Conservation (phyloP, 2,329 filamentous ascomycete species). For the Botrytis hyacinthi region DNA sequence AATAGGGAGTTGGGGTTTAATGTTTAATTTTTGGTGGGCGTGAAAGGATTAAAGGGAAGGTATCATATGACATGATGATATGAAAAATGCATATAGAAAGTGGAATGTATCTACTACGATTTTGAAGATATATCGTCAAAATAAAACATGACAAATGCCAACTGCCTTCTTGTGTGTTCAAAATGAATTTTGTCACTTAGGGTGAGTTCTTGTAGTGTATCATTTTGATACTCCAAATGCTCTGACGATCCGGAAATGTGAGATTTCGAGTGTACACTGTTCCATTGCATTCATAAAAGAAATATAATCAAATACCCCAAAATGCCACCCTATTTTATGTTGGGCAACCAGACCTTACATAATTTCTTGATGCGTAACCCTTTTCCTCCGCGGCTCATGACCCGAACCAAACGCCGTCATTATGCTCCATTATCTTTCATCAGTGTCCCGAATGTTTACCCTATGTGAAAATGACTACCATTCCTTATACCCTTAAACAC, state of each 20-base stretch:
- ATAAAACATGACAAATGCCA: not conserved
- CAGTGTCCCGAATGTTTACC: not conserved
- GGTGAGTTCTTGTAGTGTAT: not conserved
- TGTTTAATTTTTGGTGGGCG: not conserved
- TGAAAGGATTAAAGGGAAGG: not conserved
- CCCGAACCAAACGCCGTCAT: not conserved
- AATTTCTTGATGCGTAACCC: not conserved
- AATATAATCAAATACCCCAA: not conserved
- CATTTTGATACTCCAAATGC: not conserved
- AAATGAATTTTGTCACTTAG: not conserved
- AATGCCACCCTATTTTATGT: not conserved
- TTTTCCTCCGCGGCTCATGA: not conserved
- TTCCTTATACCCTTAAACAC: not conserved
- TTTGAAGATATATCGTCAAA: not conserved
- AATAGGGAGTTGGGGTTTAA: constrained; percentile 27
- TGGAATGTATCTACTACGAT: not conserved
- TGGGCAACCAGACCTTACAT: not conserved
- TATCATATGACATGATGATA: not conserved
- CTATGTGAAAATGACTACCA: not conserved
- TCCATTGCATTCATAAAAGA: not conserved
- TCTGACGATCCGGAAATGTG: not conserved
- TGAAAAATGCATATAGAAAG: not conserved
- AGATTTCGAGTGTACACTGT: not conserved
- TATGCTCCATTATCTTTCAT: not conserved
- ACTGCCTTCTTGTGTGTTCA: too few relatives aligned